Evolutionary conservation across 768 basidiomycete genomes (phyloP), one percentile per base, ranked within the genome.

Genomic region (Obba rivulosa): DNA sequence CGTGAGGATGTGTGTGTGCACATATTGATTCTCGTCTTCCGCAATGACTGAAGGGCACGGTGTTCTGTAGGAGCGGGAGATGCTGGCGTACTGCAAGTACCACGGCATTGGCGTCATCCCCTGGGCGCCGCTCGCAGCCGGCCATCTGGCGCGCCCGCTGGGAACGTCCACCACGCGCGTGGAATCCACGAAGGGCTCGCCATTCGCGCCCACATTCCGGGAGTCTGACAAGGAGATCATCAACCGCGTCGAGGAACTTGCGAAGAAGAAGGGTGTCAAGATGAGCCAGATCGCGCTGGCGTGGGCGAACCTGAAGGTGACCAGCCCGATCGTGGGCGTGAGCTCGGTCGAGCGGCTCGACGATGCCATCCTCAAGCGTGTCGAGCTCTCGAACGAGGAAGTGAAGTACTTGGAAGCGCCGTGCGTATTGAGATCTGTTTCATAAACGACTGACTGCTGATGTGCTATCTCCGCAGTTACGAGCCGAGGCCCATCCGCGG

Each of bases 21-120:
- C n/a, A n/a, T n/a, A 22, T 41, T 20, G 20, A 17, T 20, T 2
- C 8, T 4, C 16, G n/a, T 8, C 16, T 8, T 41, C 17, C 4
- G 17, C 3, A n/a, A n/a, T n/a, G n/a, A n/a, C n/a, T 31, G 28
- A 31, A 31, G 5, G 28, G 28, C 3, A 3, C n/a, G 54, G 7
- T 24, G n/a, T 4, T 2, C 24, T 17, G 1, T 25, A 75, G 76
- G 75, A 77, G 46, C 63, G 69, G 1, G 73, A 74, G 49, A 71
- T 74, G 73, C 57, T 68, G 17, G 57, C 65, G 3, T 76, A 74
- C 57, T 76, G 73, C 57, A 65, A 69, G 18, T 67, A 65, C 49
- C 69, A 73, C 22, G 79, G 79, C 21, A 75, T 81, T 24, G 77
- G 77, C 0, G 58, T 74, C 22, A 77, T 82, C 25, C 76, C 79